A percentile compares a stretch with the other conserved stretches of the same genome.
Conservation (phyloP, 306 rosid genomes). For the Prunus campanulata region DNA sequence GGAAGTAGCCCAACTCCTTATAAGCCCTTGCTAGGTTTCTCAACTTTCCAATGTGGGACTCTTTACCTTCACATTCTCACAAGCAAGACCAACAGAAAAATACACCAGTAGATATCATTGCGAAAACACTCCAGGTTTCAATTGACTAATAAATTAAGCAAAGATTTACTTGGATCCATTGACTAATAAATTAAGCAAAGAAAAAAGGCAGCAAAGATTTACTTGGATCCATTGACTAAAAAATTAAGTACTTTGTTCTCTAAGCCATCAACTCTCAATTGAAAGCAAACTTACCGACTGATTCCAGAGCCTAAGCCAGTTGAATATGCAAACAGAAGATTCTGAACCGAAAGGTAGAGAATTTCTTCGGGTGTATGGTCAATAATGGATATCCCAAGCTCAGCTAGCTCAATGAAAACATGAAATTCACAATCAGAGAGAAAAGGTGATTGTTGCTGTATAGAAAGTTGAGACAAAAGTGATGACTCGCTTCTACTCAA, state of each 20-base stretch:
- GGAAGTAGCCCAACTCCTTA: too few species aligned
- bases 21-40: too few species aligned
- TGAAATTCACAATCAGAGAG: slow-evolving; percentile 73
- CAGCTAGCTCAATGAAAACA: slow-evolving; percentile 74
- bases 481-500: slow-evolving; percentile 42
- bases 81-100: neutral
- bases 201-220: neutral
- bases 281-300: slow-evolving; percentile 62
- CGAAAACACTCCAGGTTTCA: neutral
- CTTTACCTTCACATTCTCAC: too few species aligned
- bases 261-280: neutral
- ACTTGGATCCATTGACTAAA: neutral
- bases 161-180: neutral
- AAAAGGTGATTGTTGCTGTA: slow-evolving; percentile 46
- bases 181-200: neutral
- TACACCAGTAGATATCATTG: neutral
- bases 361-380: slow-evolving; percentile 97
- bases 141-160: too few species aligned
- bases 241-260: neutral
- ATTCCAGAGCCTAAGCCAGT: slow-evolving; percentile 91
- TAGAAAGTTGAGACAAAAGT: slow-evolving; percentile 39
- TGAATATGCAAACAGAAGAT: slow-evolving; percentile 77
- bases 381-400: slow-evolving; percentile 80
- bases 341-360: slow-evolving; percentile 75
- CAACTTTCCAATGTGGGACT: too few species aligned